These are phyloP conservation scores for Hypoxylon subgilvum DNA, from an alignment of 495 filamentous ascomycete species.

Conservation along the genomic window DNA sequence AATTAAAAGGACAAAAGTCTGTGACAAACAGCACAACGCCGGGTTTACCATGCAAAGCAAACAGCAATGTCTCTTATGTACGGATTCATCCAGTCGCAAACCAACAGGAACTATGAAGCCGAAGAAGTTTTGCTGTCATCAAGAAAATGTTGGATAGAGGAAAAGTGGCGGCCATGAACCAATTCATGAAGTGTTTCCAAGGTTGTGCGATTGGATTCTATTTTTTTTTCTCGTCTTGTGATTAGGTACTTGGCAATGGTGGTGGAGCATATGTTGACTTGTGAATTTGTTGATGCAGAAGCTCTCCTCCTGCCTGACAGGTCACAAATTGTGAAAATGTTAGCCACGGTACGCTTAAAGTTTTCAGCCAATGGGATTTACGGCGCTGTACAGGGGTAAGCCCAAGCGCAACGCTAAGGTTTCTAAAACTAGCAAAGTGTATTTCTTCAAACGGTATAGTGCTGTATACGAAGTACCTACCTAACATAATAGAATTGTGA, in stretches of 20 bases:
- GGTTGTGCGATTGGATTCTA: conserved; percentile 19
- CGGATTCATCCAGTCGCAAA: conserved; percentile 15
- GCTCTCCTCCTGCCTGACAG: conserved; percentile 16
- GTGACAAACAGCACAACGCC: conserved; percentile 24
- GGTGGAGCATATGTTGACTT: conserved; percentile 30
- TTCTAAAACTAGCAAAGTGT: neutral
- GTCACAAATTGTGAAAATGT: conserved; percentile 34
- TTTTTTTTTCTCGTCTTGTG: conserved; percentile 4
- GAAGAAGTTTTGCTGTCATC: neutral
- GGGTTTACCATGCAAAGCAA: conserved; percentile 21
- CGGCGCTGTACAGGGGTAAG: neutral
- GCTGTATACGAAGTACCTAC: neutral
- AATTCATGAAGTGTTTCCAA: conserved; percentile 11
- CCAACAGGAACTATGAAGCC: no score
- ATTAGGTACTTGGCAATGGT: conserved; percentile 4
- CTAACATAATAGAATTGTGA: no score
- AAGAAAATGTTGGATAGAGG: neutral
- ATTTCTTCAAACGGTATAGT: neutral
- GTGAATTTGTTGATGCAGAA: conserved; percentile 38
- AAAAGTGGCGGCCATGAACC: conserved; percentile 33
- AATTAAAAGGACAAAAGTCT: no score
- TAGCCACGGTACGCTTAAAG: conserved; percentile 22
- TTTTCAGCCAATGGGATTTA: conserved; percentile 13
- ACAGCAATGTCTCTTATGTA: conserved; percentile 3
- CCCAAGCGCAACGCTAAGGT: neutral